A percentile compares a stretch with the other conserved stretches of the same genome.
Evolutionary conservation across 176 grass and related monocot species (phyloP).

Genomic region (Juncus effusus): DNA sequence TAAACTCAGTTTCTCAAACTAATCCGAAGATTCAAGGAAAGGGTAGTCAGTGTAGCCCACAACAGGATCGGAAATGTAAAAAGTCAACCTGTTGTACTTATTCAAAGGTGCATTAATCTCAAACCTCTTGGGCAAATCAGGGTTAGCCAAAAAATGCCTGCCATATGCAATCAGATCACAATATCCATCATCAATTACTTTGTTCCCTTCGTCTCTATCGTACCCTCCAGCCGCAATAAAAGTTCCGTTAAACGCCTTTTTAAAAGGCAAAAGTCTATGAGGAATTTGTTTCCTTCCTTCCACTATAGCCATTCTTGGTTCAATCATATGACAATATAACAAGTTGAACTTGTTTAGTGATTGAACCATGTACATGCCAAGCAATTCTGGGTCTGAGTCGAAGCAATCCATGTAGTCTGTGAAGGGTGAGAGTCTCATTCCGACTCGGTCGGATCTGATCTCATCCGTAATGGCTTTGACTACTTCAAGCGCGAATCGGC

Average conservation of each 20-base stretch:
- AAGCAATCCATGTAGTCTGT: not conserved
- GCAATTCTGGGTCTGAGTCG: constrained; percentile 21
- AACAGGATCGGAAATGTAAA: constrained; percentile 13
- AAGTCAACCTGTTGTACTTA: constrained; percentile 12
- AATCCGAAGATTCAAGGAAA: constrained; percentile 13
- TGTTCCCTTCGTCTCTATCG: constrained; percentile 27
- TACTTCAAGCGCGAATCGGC: constrained; percentile 17
- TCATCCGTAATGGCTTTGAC: constrained; percentile 8
- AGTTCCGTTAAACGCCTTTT: constrained; percentile 25
- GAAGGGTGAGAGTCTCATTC: constrained; percentile 27
- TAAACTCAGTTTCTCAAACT: too few relatives aligned
- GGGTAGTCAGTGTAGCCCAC: constrained; percentile 30
- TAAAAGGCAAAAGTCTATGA: constrained; percentile 19
- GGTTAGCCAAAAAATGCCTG: constrained; percentile 21
- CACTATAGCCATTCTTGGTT: constrained; percentile 14
- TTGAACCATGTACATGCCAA: constrained; percentile 18
- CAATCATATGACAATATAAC: constrained; percentile 13
- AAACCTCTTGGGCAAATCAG: constrained; percentile 29
- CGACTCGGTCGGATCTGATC: constrained; percentile 23
- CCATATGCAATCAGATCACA: constrained; percentile 31
- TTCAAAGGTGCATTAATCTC: constrained; percentile 23
- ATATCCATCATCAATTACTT: constrained; percentile 27
- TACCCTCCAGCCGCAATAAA: constrained; percentile 26
- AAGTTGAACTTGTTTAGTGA: constrained; percentile 22
- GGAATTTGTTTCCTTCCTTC: constrained; percentile 15